These are phyloP conservation scores for Hexamita inflata DNA, from an alignment of 208 protist species.

Conservation along the genomic window DNA sequence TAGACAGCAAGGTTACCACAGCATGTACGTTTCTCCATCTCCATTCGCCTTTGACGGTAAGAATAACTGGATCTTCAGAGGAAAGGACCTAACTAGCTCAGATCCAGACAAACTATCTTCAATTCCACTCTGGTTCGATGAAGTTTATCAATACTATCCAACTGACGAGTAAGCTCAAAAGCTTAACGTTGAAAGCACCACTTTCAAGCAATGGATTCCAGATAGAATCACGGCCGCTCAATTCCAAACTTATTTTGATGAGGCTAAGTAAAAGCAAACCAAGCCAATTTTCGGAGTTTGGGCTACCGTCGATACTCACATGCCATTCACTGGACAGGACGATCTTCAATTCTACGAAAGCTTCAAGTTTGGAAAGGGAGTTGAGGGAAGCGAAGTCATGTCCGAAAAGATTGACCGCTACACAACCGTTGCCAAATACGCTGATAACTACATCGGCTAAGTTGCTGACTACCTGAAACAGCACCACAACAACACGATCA, in stretches of 20 bases:
- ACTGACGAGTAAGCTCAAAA: neutral
- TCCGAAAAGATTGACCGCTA: neutral
- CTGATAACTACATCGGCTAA: conserved; percentile 3
- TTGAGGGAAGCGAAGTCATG: neutral
- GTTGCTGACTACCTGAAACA: neutral
- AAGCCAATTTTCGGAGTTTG: neutral
- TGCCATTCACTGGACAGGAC: conserved; percentile 10
- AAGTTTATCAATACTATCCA: neutral
- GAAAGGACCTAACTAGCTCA: too few species aligned
- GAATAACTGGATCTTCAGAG: neutral
- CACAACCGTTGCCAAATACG: neutral
- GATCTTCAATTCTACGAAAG: neutral
- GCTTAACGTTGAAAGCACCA: neutral
- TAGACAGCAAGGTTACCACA: neutral
- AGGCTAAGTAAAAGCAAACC: too few species aligned
- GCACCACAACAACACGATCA: neutral
- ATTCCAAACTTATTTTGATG: conserved; percentile 6
- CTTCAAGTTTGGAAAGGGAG: neutral
- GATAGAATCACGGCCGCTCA: conserved; percentile 5
- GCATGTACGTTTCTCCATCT: neutral
- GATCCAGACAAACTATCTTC: too few species aligned
- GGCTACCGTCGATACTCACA: conserved; percentile 18
- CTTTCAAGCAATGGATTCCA: neutral
- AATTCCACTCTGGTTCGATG: neutral
- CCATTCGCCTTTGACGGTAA: neutral